phyloP scores from a whole-genome alignment of 495 filamentous ascomycete genomes.

The Tuber magnatum region DNA sequence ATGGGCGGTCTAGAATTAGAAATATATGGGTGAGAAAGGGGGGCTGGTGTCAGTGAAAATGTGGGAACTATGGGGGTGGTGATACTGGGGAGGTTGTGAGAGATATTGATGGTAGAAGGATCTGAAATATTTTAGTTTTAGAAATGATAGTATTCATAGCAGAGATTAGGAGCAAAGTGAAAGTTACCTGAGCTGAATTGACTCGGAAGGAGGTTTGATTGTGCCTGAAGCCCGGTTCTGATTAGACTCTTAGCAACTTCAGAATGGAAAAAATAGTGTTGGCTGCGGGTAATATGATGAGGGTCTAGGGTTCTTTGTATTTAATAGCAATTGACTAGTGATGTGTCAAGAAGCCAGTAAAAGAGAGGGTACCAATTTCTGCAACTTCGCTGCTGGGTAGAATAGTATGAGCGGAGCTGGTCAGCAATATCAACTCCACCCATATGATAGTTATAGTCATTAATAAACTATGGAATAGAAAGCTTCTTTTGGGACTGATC shows the following conservation, averaged over 20 bases:
- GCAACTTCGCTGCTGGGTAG: constrained; percentile 18
- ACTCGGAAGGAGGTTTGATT: too few species aligned
- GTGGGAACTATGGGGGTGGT: too few species aligned
- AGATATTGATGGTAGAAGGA: too few species aligned
- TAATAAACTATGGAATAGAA: constrained; percentile 11
- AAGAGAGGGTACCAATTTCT: constrained; percentile 32
- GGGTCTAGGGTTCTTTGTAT: neutral
- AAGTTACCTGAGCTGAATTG: too few species aligned
- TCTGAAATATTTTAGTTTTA: too few species aligned
- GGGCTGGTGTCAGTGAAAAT: too few species aligned
- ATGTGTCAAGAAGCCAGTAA: constrained; percentile 37
- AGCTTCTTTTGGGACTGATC: neutral
- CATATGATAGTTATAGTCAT: constrained; percentile 22
- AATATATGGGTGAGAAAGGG: too few species aligned
- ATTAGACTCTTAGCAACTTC: neutral
- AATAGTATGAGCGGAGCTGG: constrained; percentile 26
- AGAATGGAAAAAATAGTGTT: constrained; percentile 3
- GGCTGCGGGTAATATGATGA: neutral
- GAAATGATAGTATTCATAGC: too few species aligned
- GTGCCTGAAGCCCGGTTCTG: too few species aligned
- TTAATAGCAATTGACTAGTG: constrained; percentile 12
- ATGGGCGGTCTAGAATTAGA: too few species aligned
- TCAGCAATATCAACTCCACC: constrained; percentile 39
- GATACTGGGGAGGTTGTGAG: too few species aligned
- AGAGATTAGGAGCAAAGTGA: too few species aligned